Evolutionary conservation across 176 grass and related monocot genomes (phyloP), one percentile per base, ranked within the genome.

Genomic region (Aegilops speltoides): DNA sequence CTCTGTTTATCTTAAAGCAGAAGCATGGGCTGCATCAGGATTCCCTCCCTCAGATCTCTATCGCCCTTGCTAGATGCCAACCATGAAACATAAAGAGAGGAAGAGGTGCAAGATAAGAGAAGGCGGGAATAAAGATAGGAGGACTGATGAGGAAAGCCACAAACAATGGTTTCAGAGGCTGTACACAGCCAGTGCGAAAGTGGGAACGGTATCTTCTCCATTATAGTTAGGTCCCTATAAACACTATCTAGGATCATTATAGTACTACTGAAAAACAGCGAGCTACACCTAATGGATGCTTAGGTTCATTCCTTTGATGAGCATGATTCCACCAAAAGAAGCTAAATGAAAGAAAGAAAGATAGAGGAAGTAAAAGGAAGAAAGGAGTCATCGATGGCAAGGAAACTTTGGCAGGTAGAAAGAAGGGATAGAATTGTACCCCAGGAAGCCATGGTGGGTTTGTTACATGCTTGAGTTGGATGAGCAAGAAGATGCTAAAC

Each of bases 361-460:
- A 19, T 4, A 15, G 14, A 6, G 46, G 12, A 12, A 14, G 3
- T 2, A 25, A 85, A 66, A 54, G 40, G 20, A 81, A 56, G 82
- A 76, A 89, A 84, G 79, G 79, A 87, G 82, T 46, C 67, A 87
- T 52, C 15, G 4, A 84, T 66, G 80, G 74, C 14, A 22, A 84
- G 32, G 77, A 84, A 90, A 57, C 60, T 87, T 84, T 87, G 75
- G 76, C 80, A 84, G 85, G 89, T 91, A 84, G 79, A 84, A 91
- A 87, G 85, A 76, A 80, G 76, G 76, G 40, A 79, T 3, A 60
- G 45, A 76, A 87, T 87, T 81, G 81, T 38, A 87, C 71, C 29
- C 20, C 37, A 52, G 37, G 81, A 71, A 68, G n/a, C 69, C 85
- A 70, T 88, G 77, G 85, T 91, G 85, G 77, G 81, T 88, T 91